Conservation (phyloP, 106 monocot genomes). For the Triglochin maritima region DNA sequence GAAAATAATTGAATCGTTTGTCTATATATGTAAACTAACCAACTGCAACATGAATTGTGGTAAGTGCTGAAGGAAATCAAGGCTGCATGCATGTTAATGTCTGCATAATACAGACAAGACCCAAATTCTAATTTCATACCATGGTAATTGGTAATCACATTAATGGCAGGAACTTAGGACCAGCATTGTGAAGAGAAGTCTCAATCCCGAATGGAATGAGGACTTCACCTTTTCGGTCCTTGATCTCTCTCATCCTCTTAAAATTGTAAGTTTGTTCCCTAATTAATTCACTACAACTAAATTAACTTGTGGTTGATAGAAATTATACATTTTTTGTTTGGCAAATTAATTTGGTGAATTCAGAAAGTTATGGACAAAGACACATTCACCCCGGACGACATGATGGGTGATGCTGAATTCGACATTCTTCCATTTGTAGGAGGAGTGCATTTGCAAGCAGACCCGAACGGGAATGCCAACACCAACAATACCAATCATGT, state of each 20-base stretch:
- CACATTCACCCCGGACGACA: slow-evolving; percentile 20
- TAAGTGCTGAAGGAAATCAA: no score
- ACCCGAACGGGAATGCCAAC: not conserved
- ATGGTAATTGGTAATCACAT: no score
- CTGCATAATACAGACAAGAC: no score
- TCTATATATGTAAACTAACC: no score
- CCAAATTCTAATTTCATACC: no score
- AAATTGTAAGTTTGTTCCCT: slow-evolving; percentile 19
- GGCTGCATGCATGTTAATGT: no score
- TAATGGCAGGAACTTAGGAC: no score
- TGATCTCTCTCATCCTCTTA: slow-evolving; percentile 30
- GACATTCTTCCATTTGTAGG: slow-evolving; percentile 19
- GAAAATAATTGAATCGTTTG: no score
- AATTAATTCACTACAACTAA: not conserved
- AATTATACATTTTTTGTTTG: not conserved
- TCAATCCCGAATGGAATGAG: slow-evolving; percentile 56
- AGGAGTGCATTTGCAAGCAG: slow-evolving; percentile 5
- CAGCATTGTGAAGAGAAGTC: no score
- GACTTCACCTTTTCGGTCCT: slow-evolving; percentile 39
- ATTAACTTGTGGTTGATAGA: not conserved
- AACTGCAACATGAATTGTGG: no score
- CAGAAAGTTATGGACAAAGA: slow-evolving; percentile 33
- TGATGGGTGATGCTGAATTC: slow-evolving; percentile 26
- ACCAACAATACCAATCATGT: not conserved
- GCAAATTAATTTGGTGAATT: not conserved